A percentile compares a stretch with the other conserved stretches of the same genome.
Evolutionary conservation across 257 asterid genomes (phyloP).

Genomic region (Phtheirospermum japonicum): DNA sequence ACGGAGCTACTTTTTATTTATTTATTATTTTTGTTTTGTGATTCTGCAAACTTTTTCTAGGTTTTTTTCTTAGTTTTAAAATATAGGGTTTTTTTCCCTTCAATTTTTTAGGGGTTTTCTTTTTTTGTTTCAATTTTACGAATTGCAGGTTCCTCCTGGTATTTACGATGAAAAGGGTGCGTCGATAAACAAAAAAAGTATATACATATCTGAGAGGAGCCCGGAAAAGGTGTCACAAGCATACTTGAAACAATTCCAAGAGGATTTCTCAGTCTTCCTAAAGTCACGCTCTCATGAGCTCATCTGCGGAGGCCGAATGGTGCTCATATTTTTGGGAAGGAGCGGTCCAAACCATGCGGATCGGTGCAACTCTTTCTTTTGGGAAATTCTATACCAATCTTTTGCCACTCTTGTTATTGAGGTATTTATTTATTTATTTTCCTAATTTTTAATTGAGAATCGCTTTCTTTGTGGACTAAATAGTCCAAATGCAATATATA

Average conservation of each 20-base stretch:
- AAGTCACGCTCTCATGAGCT: constrained; percentile 62
- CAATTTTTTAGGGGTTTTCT: too few relatives aligned
- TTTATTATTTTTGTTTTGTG: too few relatives aligned
- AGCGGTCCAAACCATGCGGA: constrained; percentile 46
- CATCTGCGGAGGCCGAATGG: constrained; percentile 74
- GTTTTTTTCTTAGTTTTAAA: too few relatives aligned
- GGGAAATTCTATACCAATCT: constrained; percentile 69
- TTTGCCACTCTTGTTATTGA: constrained; percentile 45
- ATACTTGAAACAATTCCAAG: constrained; percentile 54
- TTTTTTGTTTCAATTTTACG: too few relatives aligned
- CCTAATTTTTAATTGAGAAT: too few relatives aligned
- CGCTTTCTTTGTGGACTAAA: too few relatives aligned
- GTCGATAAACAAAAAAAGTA: constrained; percentile 60
- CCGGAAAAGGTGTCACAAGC: constrained; percentile 51
- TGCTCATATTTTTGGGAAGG: constrained; percentile 65
- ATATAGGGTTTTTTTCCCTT: neutral
- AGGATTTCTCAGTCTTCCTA: constrained; percentile 66
- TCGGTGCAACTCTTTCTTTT: constrained; percentile 56
- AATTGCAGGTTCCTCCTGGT: constrained; percentile 29
- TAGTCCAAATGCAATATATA: too few relatives aligned
- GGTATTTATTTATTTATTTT: constrained; percentile 32
- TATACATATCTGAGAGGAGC: constrained; percentile 68
- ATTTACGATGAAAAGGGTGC: constrained; percentile 50
- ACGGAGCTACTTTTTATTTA: too few relatives aligned
- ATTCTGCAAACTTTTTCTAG: too few relatives aligned